Evolutionary conservation across 1,284 basidiomycete genomes (phyloP), one percentile per base, ranked within the genome.

Genomic region (Omphalotus olearius): DNA sequence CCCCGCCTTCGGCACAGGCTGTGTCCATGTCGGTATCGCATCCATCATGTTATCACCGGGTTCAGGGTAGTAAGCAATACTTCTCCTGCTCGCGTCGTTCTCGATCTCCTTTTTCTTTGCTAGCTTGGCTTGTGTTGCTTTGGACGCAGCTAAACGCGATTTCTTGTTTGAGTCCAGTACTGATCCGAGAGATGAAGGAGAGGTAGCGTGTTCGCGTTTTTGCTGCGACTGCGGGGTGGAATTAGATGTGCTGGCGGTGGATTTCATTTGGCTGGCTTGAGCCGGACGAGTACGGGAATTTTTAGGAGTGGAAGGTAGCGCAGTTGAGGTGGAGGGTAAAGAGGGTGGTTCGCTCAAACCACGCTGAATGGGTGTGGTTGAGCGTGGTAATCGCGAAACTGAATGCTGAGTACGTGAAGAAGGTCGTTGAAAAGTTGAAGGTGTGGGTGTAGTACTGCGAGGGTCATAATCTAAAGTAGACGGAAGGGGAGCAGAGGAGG

Each of bases 11-110:
- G 72, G 76, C 16, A 82, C 71, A 25, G 88, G 86, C 60, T 88
- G 82, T 10, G 85, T 88, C 86, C 87, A 88, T 2, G 78, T 76
- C 5, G 87, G 86, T 62, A 89, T 87, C 18, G 87, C 87, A 64
- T 89, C 71, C 48, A 72, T 72, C 53, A 80, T 71, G 59, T 80
- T 73, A 44, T 67, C 75, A 37, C 75, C 33, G 66, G 78, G 75
- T 1, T 74, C 70, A 9, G 87, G 85, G 66, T 89, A 89, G 36
- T 75, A 66, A 41, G 83, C 83, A 26, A 85, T 67, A 40, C 80
- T 85, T 42, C 61, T 62, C 44, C 76, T 65, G 41, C 68, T 67
- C 25, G 58, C 57, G 39, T 68, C 65, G 14, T 69, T 66, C 48
- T 57, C 51, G 46, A 64, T 62, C 55, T 65, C 64, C 54, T 60